phyloP scores from a whole-genome alignment of 2,329 filamentous ascomycete genomes.

The Elsinoe ampelina region DNA sequence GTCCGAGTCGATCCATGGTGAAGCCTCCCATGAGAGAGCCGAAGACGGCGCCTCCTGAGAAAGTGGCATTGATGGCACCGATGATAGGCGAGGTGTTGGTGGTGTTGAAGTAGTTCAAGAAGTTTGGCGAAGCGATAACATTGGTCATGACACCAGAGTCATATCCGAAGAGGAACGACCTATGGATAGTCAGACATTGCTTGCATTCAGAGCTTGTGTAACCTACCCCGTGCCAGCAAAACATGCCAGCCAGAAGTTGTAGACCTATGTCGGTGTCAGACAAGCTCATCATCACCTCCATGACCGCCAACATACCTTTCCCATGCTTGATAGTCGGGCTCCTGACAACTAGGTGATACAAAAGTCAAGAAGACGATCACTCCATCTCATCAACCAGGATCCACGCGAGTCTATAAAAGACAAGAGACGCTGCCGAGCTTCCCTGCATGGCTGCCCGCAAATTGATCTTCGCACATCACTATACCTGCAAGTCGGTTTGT shows the following conservation, averaged over 20 bases:
- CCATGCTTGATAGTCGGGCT: neutral
- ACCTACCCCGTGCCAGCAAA: constrained; percentile 24
- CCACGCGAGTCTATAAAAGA: constrained; percentile 6
- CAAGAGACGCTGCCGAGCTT: neutral
- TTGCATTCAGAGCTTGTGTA: neutral
- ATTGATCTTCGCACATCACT: constrained; percentile 11
- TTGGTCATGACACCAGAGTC: constrained; percentile 38
- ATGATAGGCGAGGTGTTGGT: constrained; percentile 42
- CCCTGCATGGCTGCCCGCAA: constrained; percentile 5
- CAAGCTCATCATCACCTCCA: neutral
- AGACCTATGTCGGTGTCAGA: constrained; percentile 12
- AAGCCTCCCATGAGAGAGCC: constrained; percentile 46
- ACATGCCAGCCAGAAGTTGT: constrained; percentile 23
- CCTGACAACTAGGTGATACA: neutral
- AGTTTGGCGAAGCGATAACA: constrained; percentile 48
- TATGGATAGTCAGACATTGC: constrained; percentile 15
- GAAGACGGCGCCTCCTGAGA: constrained; percentile 49
- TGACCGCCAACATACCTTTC: constrained; percentile 6
- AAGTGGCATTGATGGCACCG: constrained; percentile 56
- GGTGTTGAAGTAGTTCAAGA: constrained; percentile 50
- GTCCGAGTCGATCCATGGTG: constrained; percentile 54
- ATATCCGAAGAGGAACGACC: constrained; percentile 41
- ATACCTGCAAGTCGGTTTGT: neutral
- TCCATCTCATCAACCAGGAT: neutral
- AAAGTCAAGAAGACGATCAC: constrained; percentile 7